These are phyloP conservation scores for Kondoa subrosea DNA, from an alignment of 768 basidiomycete species.

Conservation along the genomic window DNA sequence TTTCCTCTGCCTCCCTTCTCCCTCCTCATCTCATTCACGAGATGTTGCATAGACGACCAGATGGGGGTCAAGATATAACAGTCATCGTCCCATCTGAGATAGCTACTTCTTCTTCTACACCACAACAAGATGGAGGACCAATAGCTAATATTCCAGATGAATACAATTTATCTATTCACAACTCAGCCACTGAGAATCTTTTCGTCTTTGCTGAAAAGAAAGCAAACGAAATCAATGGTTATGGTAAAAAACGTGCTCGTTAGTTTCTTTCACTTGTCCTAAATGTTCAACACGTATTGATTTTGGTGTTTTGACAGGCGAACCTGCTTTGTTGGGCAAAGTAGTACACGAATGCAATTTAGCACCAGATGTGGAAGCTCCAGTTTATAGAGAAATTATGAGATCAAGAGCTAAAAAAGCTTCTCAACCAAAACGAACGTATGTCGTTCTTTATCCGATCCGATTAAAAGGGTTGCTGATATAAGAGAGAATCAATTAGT, in stretches of 20 bases:
- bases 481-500: constrained; percentile 13
- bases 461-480: not conserved
- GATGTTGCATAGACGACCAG: too few species aligned
- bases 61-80: too few species aligned
- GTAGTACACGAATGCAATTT: constrained; percentile 27
- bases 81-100: too few species aligned
- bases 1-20: constrained; percentile 50
- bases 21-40: constrained; percentile 50
- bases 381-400: constrained; percentile 25
- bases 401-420: constrained; percentile 26
- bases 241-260: constrained; percentile 13
- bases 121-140: constrained; percentile 28
- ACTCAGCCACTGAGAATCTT: constrained; percentile 67
- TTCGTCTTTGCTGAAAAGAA: constrained; percentile 55
- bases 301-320: constrained; percentile 5
- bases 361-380: constrained; percentile 21
- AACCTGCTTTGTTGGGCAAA: constrained; percentile 13
- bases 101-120: not conserved
- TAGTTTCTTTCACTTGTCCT: not conserved
- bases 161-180: constrained; percentile 78
- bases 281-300: not conserved
- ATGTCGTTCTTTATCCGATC: not conserved
- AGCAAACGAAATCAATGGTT: not conserved
- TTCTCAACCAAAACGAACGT: constrained; percentile 24
- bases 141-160: constrained; percentile 42